These are phyloP conservation scores for Komagataella pseudopastoris DNA, from an alignment of 805 yeast genomes.

Conservation along the genomic window DNA sequence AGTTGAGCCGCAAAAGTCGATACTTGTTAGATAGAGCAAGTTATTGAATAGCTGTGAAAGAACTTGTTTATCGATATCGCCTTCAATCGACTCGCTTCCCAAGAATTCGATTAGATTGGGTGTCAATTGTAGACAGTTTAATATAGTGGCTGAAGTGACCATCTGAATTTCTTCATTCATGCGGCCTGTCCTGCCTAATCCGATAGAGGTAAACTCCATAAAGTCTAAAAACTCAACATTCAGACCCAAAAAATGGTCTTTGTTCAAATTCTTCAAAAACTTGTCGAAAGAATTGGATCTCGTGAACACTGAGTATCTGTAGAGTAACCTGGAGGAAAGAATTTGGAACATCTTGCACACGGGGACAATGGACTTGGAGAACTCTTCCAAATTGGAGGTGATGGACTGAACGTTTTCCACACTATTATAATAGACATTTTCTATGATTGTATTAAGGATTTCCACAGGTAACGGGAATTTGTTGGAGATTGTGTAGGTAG, in stretches of 20 bases:
- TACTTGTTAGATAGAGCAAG: slow-evolving; percentile 42
- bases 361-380: slow-evolving; percentile 16
- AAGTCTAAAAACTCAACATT: slow-evolving; percentile 72
- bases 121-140: slow-evolving; percentile 44
- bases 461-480: slow-evolving; percentile 14
- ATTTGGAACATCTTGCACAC: slow-evolving; percentile 47
- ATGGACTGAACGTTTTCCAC: slow-evolving; percentile 13
- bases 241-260: slow-evolving; percentile 32
- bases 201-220: slow-evolving; percentile 79
- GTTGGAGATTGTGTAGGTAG: slow-evolving; percentile 1
- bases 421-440: slow-evolving; percentile 16
- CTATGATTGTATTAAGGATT: slow-evolving; percentile 17
- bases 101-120: slow-evolving; percentile 67
- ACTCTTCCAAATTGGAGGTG: slow-evolving; percentile 15
- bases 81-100: slow-evolving; percentile 77
- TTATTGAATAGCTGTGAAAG: slow-evolving; percentile 40
- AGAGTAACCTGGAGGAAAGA: slow-evolving; percentile 42
- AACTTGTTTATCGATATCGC: slow-evolving; percentile 55
- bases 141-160: slow-evolving; percentile 66
- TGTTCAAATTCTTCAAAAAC: slow-evolving; percentile 41
- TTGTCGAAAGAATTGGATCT: slow-evolving; percentile 71
- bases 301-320: slow-evolving; percentile 59
- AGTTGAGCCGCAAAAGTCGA: slow-evolving; percentile 86
- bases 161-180: slow-evolving; percentile 89
- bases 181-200: slow-evolving; percentile 76